phyloP scores from a whole-genome alignment of 345 rosid genomes.

The Citrus unshiu region DNA sequence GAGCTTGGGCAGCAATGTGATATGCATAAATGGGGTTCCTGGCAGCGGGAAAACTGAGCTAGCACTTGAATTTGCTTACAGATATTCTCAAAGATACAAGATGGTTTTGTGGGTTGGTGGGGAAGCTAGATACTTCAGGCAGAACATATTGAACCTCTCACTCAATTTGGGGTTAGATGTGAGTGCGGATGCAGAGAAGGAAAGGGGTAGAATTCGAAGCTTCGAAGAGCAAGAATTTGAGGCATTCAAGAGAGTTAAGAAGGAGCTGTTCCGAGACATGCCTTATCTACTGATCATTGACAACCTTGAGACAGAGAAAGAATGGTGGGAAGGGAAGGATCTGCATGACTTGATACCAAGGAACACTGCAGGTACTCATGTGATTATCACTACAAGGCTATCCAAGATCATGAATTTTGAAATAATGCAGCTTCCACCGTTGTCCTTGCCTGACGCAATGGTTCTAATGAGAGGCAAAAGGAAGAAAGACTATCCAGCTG shows the following conservation, averaged over 20 bases:
- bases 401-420: constrained; percentile 79
- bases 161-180: constrained; percentile 77
- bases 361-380: constrained; percentile 80
- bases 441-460: constrained; percentile 70
- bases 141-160: constrained; percentile 78
- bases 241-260: constrained; percentile 81
- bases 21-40: constrained; percentile 70
- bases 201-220: constrained; percentile 68
- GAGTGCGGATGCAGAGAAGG: constrained; percentile 86
- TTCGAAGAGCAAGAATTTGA: constrained; percentile 87
- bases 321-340: constrained; percentile 98
- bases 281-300: constrained; percentile 84
- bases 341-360: constrained; percentile 83
- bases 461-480: constrained; percentile 60
- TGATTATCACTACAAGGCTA: constrained; percentile 76
- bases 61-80: constrained; percentile 78
- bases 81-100: constrained; percentile 81
- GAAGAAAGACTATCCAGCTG: constrained; percentile 55
- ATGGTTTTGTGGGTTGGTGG: constrained; percentile 93
- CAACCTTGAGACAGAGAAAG: constrained; percentile 84
- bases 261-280: constrained; percentile 79
- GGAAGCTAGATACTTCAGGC: constrained; percentile 75
- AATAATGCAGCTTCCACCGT: constrained; percentile 47
- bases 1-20: constrained; percentile 48
- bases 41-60: constrained; percentile 90